Evolutionary conservation across 352 stramenopile genomes (phyloP).

Genomic region (Globisporangium viniferum): DNA sequence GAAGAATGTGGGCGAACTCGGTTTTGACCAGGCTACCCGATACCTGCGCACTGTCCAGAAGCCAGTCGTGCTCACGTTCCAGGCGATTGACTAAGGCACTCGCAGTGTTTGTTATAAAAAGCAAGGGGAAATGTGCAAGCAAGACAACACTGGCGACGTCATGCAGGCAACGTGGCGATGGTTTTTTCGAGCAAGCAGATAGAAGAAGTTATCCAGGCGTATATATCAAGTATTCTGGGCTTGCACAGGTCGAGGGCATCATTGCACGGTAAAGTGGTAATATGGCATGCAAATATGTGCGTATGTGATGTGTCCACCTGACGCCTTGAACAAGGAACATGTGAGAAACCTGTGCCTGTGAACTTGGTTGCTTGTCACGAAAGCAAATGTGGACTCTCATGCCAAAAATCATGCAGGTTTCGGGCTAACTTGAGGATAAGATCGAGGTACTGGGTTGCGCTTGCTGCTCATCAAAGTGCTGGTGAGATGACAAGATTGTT

Average conservation of each 20-base stretch:
- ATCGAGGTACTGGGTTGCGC: not conserved
- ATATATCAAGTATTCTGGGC: slow-evolving; percentile 12
- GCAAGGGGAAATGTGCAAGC: not conserved
- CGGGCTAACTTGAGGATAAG: not conserved
- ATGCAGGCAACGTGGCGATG: not conserved
- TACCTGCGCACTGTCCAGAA: slow-evolving; percentile 74
- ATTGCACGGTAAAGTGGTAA: not conserved
- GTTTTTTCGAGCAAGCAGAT: slow-evolving; percentile 4
- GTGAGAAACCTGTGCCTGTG: not conserved
- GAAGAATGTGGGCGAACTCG: slow-evolving; percentile 59
- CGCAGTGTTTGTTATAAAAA: not conserved
- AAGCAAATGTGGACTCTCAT: not conserved
- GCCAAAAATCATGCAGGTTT: not conserved
- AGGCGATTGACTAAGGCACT: slow-evolving; percentile 55
- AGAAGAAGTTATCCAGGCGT: slow-evolving; percentile 1
- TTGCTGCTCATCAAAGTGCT: not conserved
- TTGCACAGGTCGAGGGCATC: not conserved
- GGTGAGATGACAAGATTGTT: slow-evolving; percentile 3
- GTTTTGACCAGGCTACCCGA: slow-evolving; percentile 72
- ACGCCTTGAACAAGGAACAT: not conserved
- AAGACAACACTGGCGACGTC: not conserved
- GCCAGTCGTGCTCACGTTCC: slow-evolving; percentile 73
- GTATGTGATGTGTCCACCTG: not conserved
- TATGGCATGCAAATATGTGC: slow-evolving; percentile 1
- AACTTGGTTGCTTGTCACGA: not conserved